Evolutionary conservation across 208 protist genomes (phyloP).

Genomic region (Leishmania tropica): DNA sequence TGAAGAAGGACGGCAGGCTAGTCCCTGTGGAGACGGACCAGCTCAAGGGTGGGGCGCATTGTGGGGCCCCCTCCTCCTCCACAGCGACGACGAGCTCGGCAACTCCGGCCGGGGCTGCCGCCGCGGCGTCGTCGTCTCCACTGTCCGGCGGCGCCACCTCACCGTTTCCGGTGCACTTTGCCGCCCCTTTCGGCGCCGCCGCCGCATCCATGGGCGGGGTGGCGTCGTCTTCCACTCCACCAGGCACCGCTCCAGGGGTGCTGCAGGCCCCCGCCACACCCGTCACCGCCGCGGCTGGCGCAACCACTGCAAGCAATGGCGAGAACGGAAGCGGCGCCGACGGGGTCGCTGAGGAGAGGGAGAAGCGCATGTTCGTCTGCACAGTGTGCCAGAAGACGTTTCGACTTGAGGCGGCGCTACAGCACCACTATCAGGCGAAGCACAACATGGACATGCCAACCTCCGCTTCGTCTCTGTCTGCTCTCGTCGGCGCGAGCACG

Average conservation of each 20-base stretch:
- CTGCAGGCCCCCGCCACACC: background rate
- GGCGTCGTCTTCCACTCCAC: background rate
- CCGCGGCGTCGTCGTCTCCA: background rate
- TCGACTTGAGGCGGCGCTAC: conserved; percentile 84
- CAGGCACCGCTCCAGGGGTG: background rate
- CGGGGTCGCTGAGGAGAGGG: conserved; percentile 34
- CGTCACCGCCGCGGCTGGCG: background rate
- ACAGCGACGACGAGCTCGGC: conserved; percentile 12
- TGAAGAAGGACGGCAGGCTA: conserved; percentile 57
- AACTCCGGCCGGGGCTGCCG: background rate
- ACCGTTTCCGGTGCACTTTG: conserved; percentile 27
- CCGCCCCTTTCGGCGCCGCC: conserved; percentile 27
- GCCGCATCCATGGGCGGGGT: background rate
- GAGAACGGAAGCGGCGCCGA: background rate
- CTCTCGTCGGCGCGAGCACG: background rate
- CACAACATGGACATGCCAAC: conserved; percentile 87
- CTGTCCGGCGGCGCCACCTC: background rate
- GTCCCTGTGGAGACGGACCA: conserved; percentile 40
- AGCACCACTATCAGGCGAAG: conserved; percentile 91
- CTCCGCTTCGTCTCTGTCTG: background rate
- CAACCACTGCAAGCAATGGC: conserved; percentile 7
- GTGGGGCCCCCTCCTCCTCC: conserved; percentile 3
- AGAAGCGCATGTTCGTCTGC: conserved; percentile 77
- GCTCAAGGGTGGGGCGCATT: conserved; percentile 12
- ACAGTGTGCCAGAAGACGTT: conserved; percentile 91